Evolutionary conservation across 129 eudicot genomes (phyloP).

Genomic region (Dittrichia graveolens): DNA sequence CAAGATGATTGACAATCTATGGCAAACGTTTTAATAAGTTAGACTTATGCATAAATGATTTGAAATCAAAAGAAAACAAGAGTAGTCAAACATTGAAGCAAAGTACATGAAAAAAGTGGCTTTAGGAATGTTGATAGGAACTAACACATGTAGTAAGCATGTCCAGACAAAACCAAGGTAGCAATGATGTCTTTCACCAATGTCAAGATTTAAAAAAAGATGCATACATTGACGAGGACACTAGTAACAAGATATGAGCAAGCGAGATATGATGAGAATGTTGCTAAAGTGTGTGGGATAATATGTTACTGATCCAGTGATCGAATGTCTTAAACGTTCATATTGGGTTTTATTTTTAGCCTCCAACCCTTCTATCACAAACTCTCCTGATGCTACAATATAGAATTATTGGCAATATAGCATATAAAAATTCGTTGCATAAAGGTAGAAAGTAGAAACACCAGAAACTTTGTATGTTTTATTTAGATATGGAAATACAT

Average conservation of each 20-base stretch:
- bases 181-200: neutral
- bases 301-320: too few relatives aligned
- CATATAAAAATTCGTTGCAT: neutral
- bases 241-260: too few relatives aligned
- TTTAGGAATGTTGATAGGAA: neutral
- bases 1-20: conserved; percentile 9
- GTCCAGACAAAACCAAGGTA: conserved; percentile 8
- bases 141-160: conserved; percentile 15
- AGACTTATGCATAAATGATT: neutral
- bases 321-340: too few relatives aligned
- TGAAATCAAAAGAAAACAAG: neutral
- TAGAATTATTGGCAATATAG: too few relatives aligned
- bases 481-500: neutral
- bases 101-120: conserved; percentile 4
- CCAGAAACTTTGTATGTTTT: neutral
- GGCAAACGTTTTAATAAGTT: neutral
- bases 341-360: too few relatives aligned
- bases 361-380: too few relatives aligned
- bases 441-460: neutral
- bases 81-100: neutral
- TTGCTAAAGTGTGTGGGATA: too few relatives aligned
- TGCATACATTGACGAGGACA: too few relatives aligned
- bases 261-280: too few relatives aligned
- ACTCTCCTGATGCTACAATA: too few relatives aligned
- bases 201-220: neutral